phyloP scores from a whole-genome alignment of 495 filamentous ascomycete genomes.

The Aspergillus coremiiformis region DNA sequence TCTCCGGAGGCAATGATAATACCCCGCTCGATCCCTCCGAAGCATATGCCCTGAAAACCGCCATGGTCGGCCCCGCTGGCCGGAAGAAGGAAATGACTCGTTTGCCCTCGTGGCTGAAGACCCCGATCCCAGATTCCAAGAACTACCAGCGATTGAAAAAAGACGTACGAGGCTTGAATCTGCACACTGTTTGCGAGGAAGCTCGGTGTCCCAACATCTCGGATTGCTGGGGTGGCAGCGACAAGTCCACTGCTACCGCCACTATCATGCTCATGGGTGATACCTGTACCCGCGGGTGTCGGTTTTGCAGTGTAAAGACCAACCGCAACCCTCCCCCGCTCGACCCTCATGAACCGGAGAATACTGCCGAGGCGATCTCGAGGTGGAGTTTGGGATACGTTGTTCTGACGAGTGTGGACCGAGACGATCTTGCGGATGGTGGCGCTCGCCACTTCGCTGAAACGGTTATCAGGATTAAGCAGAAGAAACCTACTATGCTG shows the following conservation, averaged over 20 bases:
- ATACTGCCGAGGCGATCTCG: conserved; percentile 87
- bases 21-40: conserved; percentile 54
- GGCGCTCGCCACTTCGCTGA: conserved; percentile 89
- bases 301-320: conserved; percentile 97
- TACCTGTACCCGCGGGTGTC: conserved; percentile 92
- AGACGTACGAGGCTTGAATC: conserved; percentile 78
- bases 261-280: conserved; percentile 99
- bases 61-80: conserved; percentile 71
- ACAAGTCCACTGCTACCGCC: conserved; percentile 85
- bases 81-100: conserved; percentile 81
- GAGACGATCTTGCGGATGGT: conserved; percentile 84
- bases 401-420: conserved; percentile 86
- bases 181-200: conserved; percentile 97
- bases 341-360: conserved; percentile 93
- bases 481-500: conserved; percentile 73
- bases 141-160: conserved; percentile 92
- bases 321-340: conserved; percentile 67
- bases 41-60: conserved; percentile 60
- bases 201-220: conserved; percentile 95
- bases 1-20: conserved; percentile 43
- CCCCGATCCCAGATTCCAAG: conserved; percentile 74
- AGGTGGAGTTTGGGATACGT: conserved; percentile 96
- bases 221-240: conserved; percentile 90
- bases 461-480: conserved; percentile 89
- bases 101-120: conserved; percentile 92